A percentile compares a stretch with the other conserved stretches of the same genome.
These are phyloP conservation scores for Talaromyces sp. DNA, from an alignment of 2,329 filamentous ascomycete genomes.

Conservation along the genomic window DNA sequence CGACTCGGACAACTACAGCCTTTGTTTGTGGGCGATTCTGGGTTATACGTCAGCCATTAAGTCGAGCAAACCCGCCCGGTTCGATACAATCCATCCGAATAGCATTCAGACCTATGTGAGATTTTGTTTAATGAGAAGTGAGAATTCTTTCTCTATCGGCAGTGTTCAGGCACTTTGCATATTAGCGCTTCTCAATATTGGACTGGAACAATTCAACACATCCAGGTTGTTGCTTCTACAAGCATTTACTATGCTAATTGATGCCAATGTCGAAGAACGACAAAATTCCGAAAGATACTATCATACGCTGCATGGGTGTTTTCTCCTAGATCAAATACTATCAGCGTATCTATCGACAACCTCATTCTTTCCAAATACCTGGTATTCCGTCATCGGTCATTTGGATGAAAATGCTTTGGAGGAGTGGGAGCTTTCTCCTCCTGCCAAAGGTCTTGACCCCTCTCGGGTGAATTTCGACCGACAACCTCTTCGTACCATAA, in stretches of 20 bases:
- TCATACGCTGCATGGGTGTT: conserved; percentile 22
- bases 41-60: conserved; percentile 50
- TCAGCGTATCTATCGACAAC: conserved; percentile 42
- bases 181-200: conserved; percentile 63
- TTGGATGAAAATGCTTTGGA: conserved; percentile 20
- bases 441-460: not conserved
- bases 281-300: conserved; percentile 26
- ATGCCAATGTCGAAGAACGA: conserved; percentile 37
- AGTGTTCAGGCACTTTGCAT: conserved; percentile 59
- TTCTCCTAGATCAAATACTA: conserved; percentile 29
- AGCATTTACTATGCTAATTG: conserved; percentile 57
- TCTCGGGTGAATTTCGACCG: not conserved
- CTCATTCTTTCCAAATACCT: conserved; percentile 7
- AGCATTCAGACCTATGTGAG: conserved; percentile 49
- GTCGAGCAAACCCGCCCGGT: not conserved
- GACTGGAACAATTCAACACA: conserved; percentile 53
- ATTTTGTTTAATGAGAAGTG: conserved; percentile 48
- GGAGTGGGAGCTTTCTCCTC: conserved; percentile 19
- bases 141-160: conserved; percentile 47
- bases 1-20: conserved; percentile 7
- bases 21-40: conserved; percentile 57
- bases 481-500: conserved; percentile 19
- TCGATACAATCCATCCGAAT: conserved; percentile 47
- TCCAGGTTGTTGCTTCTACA: conserved; percentile 66
- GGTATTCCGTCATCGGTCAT: conserved; percentile 12